phyloP scores from a whole-genome alignment of 2,329 filamentous ascomycete genomes.

The Clathrospora elynae region DNA sequence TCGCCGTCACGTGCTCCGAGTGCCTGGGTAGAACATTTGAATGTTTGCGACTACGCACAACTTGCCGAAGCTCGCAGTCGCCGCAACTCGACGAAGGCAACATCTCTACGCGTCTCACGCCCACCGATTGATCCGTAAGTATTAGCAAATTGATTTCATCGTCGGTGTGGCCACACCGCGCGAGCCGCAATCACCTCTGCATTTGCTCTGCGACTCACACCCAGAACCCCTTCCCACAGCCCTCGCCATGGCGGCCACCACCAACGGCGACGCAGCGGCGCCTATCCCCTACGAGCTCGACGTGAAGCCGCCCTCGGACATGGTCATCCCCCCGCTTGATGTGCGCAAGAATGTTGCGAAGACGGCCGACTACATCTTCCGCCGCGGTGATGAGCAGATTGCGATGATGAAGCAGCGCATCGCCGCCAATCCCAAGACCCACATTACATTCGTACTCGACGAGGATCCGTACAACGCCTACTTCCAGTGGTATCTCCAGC shows the following conservation, averaged over 20 bases:
- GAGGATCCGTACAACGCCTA: conserved; percentile 85
- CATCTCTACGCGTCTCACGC: conserved; percentile 9
- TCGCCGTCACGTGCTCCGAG: conserved; percentile 11
- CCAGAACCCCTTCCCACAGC: conserved; percentile 13
- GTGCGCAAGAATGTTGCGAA: conserved; percentile 88
- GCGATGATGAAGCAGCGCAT: conserved; percentile 86
- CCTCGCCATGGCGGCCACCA: conserved; percentile 37
- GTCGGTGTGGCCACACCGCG: neutral
- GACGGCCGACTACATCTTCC: conserved; percentile 87
- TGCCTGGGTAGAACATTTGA: conserved; percentile 7
- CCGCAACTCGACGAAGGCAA: conserved; percentile 5
- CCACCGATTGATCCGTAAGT: conserved; percentile 3
- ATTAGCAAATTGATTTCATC: conserved; percentile 11
- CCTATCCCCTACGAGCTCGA: conserved; percentile 24
- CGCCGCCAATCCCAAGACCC: conserved; percentile 80
- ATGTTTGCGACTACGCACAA: conserved; percentile 14
- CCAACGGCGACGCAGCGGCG: conserved; percentile 31
- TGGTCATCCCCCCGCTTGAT: conserved; percentile 84
- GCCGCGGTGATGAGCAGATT: conserved; percentile 71
- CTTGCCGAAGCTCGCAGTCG: conserved; percentile 7
- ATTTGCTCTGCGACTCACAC: conserved; percentile 7
- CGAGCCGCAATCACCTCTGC: neutral
- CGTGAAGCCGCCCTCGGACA: conserved; percentile 74
- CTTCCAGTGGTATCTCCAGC: conserved; percentile 87
- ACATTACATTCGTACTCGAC: conserved; percentile 82